Percentiles rank a stretch among this genome's conserved stretches.
Conservation (phyloP, 805 yeast genomes). For the Candida montana region DNA sequence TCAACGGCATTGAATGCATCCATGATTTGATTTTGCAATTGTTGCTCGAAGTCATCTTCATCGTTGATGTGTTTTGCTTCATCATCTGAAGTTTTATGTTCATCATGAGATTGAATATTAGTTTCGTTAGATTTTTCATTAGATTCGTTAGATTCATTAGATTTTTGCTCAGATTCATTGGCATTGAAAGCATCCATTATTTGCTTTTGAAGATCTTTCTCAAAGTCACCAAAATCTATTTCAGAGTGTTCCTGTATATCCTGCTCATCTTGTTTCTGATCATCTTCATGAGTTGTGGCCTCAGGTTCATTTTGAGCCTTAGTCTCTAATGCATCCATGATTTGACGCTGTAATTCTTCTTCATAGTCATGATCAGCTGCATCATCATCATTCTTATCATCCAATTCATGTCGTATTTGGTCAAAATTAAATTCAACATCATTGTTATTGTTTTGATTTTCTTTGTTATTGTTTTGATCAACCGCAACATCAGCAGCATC, state of each 20-base stretch:
- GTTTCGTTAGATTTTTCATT: neutral
- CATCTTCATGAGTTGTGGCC: neutral
- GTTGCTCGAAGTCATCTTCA: slow-evolving; percentile 16
- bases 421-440: slow-evolving; percentile 22
- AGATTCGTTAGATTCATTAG: neutral
- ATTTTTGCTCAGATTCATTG: slow-evolving; percentile 1
- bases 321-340: slow-evolving; percentile 16
- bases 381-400: neutral
- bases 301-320: slow-evolving; percentile 1
- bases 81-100: neutral
- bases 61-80: neutral
- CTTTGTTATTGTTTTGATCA: slow-evolving; percentile 3
- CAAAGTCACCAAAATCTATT: slow-evolving; percentile 10
- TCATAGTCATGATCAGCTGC: slow-evolving; percentile 7
- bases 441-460: slow-evolving; percentile 3
- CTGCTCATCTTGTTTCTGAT: neutral
- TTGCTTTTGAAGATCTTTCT: slow-evolving; percentile 20
- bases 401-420: slow-evolving; percentile 10
- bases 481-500: slow-evolving; percentile 7
- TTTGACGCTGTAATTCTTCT: slow-evolving; percentile 15
- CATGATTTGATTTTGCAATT: slow-evolving; percentile 22
- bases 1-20: slow-evolving; percentile 20
- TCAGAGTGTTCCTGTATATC: neutral
- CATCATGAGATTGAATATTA: neutral
- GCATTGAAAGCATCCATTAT: slow-evolving; percentile 20